phyloP scores from a whole-genome alignment of 148 eudicot genomes.

The Simmondsia chinensis region DNA sequence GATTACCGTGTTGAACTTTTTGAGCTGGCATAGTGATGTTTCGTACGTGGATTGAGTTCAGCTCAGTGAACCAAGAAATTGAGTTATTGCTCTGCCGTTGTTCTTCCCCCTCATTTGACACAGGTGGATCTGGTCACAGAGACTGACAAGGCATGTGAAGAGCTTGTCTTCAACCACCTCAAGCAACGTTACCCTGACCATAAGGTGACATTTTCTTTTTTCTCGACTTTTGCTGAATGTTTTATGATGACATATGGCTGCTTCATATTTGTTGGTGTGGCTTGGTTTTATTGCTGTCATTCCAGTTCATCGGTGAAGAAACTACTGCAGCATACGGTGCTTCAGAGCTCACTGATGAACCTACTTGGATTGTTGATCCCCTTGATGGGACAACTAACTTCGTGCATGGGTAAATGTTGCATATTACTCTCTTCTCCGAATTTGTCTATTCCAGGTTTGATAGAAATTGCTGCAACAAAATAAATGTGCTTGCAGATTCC shows the following conservation, averaged over 20 bases:
- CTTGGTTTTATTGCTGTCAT: neutral
- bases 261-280: neutral
- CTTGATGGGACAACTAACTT: slow-evolving; percentile 94
- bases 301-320: slow-evolving; percentile 95
- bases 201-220: slow-evolving; percentile 39
- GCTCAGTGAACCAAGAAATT: too few species aligned
- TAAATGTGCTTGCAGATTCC: slow-evolving; percentile 64
- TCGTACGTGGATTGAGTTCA: too few species aligned
- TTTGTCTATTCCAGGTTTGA: neutral
- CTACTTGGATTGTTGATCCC: slow-evolving; percentile 98
- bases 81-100: too few species aligned
- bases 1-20: too few species aligned
- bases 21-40: too few species aligned
- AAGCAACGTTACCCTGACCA: slow-evolving; percentile 62
- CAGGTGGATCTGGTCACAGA: slow-evolving; percentile 99
- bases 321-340: slow-evolving; percentile 82
- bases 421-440: neutral
- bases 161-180: slow-evolving; percentile 72
- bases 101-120: too few species aligned
- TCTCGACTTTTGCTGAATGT: neutral
- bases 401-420: slow-evolving; percentile 68
- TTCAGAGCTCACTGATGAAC: slow-evolving; percentile 80
- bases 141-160: slow-evolving; percentile 97
- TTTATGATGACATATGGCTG: neutral
- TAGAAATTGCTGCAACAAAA: neutral